Conservation (phyloP, 441 rosid genomes). For the Melastoma candidum region DNA sequence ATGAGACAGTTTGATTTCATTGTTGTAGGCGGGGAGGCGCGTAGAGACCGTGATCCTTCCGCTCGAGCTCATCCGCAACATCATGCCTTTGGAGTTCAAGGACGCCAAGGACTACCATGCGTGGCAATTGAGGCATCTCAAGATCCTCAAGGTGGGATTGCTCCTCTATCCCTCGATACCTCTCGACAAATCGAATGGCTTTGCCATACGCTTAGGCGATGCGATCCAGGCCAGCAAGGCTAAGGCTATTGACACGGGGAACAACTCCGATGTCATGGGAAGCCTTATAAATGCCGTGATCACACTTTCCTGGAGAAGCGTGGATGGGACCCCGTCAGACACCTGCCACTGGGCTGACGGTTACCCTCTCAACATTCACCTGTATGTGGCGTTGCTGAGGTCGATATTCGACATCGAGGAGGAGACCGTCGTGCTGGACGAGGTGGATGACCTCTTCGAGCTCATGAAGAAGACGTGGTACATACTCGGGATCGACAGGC, state of each 20-base stretch:
- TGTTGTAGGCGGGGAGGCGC: slow-evolving; percentile 48
- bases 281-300: slow-evolving; percentile 56
- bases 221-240: slow-evolving; percentile 41
- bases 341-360: slow-evolving; percentile 95
- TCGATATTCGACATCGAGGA: slow-evolving; percentile 68
- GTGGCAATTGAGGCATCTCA: slow-evolving; percentile 84
- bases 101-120: slow-evolving; percentile 61
- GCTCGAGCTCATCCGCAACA: slow-evolving; percentile 75
- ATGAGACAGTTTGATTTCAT: neutral
- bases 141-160: slow-evolving; percentile 66
- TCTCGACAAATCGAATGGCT: slow-evolving; percentile 51
- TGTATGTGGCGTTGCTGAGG: slow-evolving; percentile 52
- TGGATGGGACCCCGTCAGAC: slow-evolving; percentile 47
- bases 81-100: slow-evolving; percentile 68
- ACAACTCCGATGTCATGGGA: slow-evolving; percentile 68
- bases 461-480: slow-evolving; percentile 92
- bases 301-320: slow-evolving; percentile 72
- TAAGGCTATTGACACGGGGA: slow-evolving; percentile 51
- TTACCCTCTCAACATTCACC: slow-evolving; percentile 72
- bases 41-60: slow-evolving; percentile 88
- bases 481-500: slow-evolving; percentile 60
- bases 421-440: slow-evolving; percentile 73
- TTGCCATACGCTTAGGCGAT: slow-evolving; percentile 47
- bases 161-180: slow-evolving; percentile 64
- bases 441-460: slow-evolving; percentile 82